A percentile compares a stretch with the other conserved stretches of the same genome.
phyloP scores from a whole-genome alignment of 768 basidiomycete species.

The Amanita pseudoporphyria region DNA sequence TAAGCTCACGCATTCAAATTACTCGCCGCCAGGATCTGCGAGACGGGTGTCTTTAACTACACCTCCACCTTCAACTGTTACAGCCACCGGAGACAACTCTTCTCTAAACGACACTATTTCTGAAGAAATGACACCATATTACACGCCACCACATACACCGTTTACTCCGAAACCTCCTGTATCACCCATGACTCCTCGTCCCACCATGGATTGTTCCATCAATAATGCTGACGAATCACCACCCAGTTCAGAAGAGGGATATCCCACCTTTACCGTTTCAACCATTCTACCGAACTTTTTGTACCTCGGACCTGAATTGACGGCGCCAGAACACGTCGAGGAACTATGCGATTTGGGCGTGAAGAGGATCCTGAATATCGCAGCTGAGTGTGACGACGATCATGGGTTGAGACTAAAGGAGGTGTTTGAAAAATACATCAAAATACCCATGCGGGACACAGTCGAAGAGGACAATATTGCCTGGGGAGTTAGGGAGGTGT shows the following conservation, averaged over 20 bases:
- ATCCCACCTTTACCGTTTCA: conserved; percentile 71
- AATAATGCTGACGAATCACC: conserved; percentile 24
- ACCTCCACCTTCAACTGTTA: neutral
- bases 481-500: conserved; percentile 74
- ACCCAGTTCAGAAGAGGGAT: conserved; percentile 49
- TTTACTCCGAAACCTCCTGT: conserved; percentile 42
- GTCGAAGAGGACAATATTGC: conserved; percentile 91
- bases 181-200: conserved; percentile 57
- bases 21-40: conserved; percentile 45
- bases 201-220: conserved; percentile 33
- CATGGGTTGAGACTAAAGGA: conserved; percentile 57
- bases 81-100: neutral
- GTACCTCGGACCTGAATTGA: conserved; percentile 85
- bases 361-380: conserved; percentile 84
- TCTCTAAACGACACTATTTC: neutral
- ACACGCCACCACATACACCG: conserved; percentile 44
- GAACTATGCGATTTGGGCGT: conserved; percentile 71
- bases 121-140: conserved; percentile 40
- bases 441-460: conserved; percentile 90
- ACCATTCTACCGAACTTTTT: conserved; percentile 88
- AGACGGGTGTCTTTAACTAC: conserved; percentile 17
- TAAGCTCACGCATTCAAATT: conserved; percentile 47
- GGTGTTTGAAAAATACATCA: conserved; percentile 75
- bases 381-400: conserved; percentile 82
- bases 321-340: conserved; percentile 61